phyloP scores from a whole-genome alignment of 805 yeast species.

The Lipomyces yamadae region DNA sequence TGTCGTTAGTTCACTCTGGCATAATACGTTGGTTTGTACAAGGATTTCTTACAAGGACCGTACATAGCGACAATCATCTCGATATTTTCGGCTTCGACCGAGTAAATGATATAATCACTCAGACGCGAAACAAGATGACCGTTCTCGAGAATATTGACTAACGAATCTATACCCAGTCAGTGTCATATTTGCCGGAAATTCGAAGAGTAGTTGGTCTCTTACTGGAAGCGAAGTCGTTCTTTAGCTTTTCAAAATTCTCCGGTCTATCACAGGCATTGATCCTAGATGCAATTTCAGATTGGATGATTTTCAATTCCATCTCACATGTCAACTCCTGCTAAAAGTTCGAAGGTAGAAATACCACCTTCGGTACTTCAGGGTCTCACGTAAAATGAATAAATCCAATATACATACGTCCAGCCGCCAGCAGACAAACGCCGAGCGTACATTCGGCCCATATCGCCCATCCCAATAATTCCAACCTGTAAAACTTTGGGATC shows the following conservation, averaged over 20 bases:
- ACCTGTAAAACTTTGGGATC: conserved; percentile 54
- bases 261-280: conserved; percentile 89
- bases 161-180: conserved; percentile 11
- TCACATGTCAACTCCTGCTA: background rate
- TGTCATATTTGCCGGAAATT: background rate
- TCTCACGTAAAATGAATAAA: background rate
- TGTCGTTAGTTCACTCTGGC: background rate
- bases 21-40: background rate
- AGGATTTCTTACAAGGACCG: conserved; percentile 61
- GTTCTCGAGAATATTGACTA: conserved; percentile 62
- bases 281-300: conserved; percentile 33
- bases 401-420: conserved; percentile 55
- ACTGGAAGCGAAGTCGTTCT: conserved; percentile 49
- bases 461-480: conserved; percentile 96
- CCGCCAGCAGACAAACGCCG: conserved; percentile 76
- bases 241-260: conserved; percentile 58
- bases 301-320: background rate
- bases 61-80: conserved; percentile 70
- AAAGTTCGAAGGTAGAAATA: background rate
- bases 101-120: conserved; percentile 83
- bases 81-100: conserved; percentile 91
- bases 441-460: conserved; percentile 94
- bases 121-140: conserved; percentile 84
- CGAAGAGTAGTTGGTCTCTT: background rate
- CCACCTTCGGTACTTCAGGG: background rate